A percentile compares a stretch with the other conserved stretches of the same genome.
Evolutionary conservation across 2,329 filamentous ascomycete genomes (phyloP).

Genomic region (Colletotrichum eremochloae): DNA sequence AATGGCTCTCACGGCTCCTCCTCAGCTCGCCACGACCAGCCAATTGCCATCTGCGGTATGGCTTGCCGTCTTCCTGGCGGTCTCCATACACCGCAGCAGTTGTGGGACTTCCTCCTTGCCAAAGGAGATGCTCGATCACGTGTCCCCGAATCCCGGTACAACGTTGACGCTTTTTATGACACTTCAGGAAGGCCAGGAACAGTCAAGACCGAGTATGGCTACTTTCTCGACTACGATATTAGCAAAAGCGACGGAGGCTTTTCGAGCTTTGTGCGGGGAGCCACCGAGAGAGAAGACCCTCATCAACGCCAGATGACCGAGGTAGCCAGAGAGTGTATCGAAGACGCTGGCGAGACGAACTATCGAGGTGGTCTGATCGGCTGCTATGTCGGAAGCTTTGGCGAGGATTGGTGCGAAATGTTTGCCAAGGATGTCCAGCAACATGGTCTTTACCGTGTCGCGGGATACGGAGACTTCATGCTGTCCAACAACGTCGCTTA

Average conservation of each 20-base stretch:
- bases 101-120: conserved; percentile 51
- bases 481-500: conserved; percentile 44
- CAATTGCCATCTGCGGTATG: conserved; percentile 62
- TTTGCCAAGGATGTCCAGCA: conserved; percentile 34
- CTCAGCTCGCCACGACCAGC: conserved; percentile 39
- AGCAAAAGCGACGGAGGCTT: neutral
- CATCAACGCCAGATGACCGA: conserved; percentile 45
- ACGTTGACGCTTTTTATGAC: conserved; percentile 38
- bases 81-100: conserved; percentile 48
- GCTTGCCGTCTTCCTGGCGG: conserved; percentile 56
- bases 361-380: conserved; percentile 48
- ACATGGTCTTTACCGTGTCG: conserved; percentile 23
- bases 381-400: conserved; percentile 48
- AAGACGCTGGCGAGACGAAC: conserved; percentile 46
- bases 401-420: conserved; percentile 46
- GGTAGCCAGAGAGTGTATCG: conserved; percentile 50
- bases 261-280: neutral
- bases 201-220: conserved; percentile 36
- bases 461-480: conserved; percentile 44
- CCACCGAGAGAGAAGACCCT: neutral
- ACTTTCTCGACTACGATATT: conserved; percentile 40
- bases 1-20: too few relatives aligned
- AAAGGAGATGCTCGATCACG: conserved; percentile 31
- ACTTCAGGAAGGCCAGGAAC: conserved; percentile 27
- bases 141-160: conserved; percentile 41